Evolutionary conservation across 2,329 filamentous ascomycete species (phyloP).

Genomic region (Aureobasidium sp.): DNA sequence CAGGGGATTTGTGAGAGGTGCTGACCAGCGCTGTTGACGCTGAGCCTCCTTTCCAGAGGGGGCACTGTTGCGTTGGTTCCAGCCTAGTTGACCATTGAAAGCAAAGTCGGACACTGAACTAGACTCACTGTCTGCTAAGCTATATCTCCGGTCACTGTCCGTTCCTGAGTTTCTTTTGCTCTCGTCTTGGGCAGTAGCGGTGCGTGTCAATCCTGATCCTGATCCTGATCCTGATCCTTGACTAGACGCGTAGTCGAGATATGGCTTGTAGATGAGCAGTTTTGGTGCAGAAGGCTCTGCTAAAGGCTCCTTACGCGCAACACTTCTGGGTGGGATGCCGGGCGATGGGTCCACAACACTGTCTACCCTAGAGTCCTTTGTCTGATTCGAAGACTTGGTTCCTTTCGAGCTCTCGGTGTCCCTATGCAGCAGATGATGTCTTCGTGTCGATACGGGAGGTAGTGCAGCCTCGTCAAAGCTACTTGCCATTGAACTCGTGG

Average conservation of each 20-base stretch:
- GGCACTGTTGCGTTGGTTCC: not conserved
- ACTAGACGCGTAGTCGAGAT: slow-evolving; percentile 1
- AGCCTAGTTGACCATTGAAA: slow-evolving; percentile 15
- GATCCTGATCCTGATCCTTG: not conserved
- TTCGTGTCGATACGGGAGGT: not conserved
- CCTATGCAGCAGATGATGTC: not conserved
- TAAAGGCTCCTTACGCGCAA: not conserved
- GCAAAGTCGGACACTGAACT: slow-evolving; percentile 13
- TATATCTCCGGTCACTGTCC: not conserved
- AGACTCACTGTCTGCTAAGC: slow-evolving; percentile 11
- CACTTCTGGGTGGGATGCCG: not conserved
- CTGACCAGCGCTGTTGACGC: slow-evolving; percentile 7
- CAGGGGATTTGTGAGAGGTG: not conserved
- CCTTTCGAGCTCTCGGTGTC: not conserved
- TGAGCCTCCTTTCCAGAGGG: not conserved
- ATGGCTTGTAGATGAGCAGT: slow-evolving; percentile 1
- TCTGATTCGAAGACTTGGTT: not conserved
- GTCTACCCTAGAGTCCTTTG: not conserved
- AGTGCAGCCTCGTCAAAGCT: slow-evolving; percentile 3
- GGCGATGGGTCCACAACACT: not conserved
- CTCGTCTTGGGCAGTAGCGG: not conserved
- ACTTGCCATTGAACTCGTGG: not conserved
- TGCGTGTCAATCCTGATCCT: not conserved
- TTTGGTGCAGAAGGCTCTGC: not conserved
- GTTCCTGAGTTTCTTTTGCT: not conserved